phyloP scores from a whole-genome alignment of 2,329 filamentous ascomycete genomes.

The Teratosphaeria nubilosa region DNA sequence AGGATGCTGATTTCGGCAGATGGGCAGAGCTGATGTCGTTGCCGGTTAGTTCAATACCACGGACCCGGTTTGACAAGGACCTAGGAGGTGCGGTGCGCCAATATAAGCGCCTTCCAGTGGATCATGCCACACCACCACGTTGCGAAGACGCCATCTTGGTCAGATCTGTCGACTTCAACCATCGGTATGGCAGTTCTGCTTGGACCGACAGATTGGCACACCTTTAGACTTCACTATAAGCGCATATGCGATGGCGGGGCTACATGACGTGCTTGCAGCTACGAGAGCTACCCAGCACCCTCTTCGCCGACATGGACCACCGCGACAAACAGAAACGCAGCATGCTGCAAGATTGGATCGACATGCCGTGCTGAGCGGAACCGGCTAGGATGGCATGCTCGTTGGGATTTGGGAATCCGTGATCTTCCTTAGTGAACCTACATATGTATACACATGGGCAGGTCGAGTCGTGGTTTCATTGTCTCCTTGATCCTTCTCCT shows the following conservation, averaged over 20 bases:
- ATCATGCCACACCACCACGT: background rate
- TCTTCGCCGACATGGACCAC: background rate
- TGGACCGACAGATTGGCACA: background rate
- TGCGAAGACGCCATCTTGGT: background rate
- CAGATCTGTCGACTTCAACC: background rate
- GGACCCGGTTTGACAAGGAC: background rate
- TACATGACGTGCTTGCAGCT: background rate
- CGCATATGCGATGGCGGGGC: background rate
- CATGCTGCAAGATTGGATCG: background rate
- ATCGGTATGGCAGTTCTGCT: background rate
- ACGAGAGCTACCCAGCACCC: background rate
- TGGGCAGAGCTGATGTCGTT: background rate
- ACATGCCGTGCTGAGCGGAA: background rate
- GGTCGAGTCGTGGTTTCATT: slow-evolving; percentile 1
- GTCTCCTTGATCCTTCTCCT: slow-evolving; percentile 1
- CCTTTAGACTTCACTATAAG: background rate
- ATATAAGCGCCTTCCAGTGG: background rate
- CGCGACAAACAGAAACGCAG: background rate
- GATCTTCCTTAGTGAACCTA: background rate
- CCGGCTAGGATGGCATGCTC: background rate
- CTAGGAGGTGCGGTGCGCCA: no score
- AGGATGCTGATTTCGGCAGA: background rate
- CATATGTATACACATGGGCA: background rate
- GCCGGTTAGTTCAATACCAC: background rate
- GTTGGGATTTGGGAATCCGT: background rate